Conservation (phyloP, 2,329 filamentous ascomycete species). For the Fusarium fujikuroi region DNA sequence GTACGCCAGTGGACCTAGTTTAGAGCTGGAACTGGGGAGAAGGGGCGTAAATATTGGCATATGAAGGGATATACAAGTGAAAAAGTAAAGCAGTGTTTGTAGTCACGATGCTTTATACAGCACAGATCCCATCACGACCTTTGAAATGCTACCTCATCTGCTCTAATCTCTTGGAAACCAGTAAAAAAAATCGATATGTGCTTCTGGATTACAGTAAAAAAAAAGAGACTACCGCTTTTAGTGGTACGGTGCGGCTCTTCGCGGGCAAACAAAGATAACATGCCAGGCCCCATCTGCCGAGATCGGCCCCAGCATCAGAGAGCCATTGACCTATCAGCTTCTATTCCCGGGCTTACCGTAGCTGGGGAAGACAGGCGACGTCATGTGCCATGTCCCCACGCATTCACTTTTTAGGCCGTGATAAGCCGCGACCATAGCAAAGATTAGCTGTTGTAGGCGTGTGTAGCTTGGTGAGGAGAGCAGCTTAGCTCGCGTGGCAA, state of each 20-base stretch:
- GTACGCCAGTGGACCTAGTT: conserved; percentile 10
- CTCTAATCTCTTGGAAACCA: not conserved
- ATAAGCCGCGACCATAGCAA: conserved; percentile 44
- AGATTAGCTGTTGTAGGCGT: conserved; percentile 14
- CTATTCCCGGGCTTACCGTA: conserved; percentile 11
- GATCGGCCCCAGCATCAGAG: conserved; percentile 32
- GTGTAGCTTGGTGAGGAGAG: conserved; percentile 11
- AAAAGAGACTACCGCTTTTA: not conserved
- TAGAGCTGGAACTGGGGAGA: not conserved
- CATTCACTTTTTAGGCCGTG: conserved; percentile 41
- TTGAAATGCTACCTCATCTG: not conserved
- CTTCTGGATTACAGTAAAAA: not conserved
- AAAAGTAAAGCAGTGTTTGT: not conserved
- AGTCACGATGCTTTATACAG: not conserved
- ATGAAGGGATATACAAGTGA: no score
- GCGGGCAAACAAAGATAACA: conserved; percentile 34
- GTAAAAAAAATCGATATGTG: not conserved
- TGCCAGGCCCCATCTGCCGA: conserved; percentile 32
- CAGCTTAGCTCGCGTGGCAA: conserved; percentile 21
- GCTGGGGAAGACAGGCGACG: conserved; percentile 35
- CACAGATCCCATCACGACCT: not conserved
- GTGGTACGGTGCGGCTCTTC: conserved; percentile 42
- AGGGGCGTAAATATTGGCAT: not conserved
- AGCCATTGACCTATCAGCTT: conserved; percentile 42
- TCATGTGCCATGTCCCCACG: conserved; percentile 39